phyloP scores from a whole-genome alignment of 257 asterid species.

The Apocynum venetum region DNA sequence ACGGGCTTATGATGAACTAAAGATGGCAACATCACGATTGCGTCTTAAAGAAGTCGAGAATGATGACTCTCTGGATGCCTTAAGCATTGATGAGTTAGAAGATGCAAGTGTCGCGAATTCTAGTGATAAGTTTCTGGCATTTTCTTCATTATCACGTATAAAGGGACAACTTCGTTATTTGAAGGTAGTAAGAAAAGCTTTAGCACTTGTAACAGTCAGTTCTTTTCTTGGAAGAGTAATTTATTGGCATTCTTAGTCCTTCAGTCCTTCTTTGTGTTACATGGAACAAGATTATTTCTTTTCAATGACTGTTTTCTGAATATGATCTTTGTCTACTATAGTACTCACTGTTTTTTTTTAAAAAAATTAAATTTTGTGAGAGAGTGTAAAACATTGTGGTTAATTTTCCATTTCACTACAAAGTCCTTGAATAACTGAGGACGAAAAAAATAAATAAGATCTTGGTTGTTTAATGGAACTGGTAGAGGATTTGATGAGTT shows the following conservation, averaged over 20 bases:
- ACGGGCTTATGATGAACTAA: conserved; percentile 93
- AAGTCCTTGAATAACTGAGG: not conserved
- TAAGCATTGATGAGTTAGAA: conserved; percentile 75
- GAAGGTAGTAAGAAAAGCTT: conserved; percentile 46
- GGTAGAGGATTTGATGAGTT: not conserved
- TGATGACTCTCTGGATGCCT: conserved; percentile 79
- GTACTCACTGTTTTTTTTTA: not conserved
- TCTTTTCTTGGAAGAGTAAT: not conserved
- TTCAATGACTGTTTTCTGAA: not conserved
- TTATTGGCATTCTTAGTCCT: not conserved
- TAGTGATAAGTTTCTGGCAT: conserved; percentile 76
- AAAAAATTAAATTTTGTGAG: not conserved
- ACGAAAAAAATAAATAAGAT: not conserved
- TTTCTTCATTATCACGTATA: conserved; percentile 63
- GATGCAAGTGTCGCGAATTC: conserved; percentile 76
- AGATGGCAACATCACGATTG: conserved; percentile 87
- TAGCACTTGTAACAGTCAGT: not conserved
- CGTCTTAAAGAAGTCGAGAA: conserved; percentile 74
- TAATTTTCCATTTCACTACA: not conserved
- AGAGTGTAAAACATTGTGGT: not conserved
- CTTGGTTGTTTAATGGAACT: not conserved
- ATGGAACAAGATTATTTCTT: not conserved
- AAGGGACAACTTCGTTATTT: conserved; percentile 96
- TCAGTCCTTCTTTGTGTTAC: not conserved
- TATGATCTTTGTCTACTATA: not conserved